Conservation (phyloP, 768 basidiomycete genomes). For the Megacollybia marginata region DNA sequence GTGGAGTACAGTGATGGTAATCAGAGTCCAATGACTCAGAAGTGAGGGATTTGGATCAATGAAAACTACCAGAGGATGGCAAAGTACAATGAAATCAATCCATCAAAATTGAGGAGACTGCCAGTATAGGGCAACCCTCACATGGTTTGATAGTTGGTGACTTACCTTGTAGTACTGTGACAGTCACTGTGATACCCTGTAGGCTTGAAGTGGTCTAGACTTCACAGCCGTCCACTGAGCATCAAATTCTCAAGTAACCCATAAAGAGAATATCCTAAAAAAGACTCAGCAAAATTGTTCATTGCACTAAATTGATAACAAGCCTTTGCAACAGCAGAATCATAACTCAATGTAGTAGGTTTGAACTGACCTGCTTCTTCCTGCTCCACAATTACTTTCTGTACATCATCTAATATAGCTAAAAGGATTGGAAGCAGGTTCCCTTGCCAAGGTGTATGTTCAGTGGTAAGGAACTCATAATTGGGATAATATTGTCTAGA, state of each 20-base stretch:
- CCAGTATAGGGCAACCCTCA: too few species aligned
- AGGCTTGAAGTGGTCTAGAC: conserved; percentile 23
- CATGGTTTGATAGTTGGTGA: too few species aligned
- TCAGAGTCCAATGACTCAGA: too few species aligned
- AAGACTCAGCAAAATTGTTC: conserved; percentile 18
- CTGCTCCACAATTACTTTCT: conserved; percentile 13
- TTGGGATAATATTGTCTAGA: conserved; percentile 21
- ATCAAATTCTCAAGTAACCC: conserved; percentile 23
- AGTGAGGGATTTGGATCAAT: too few species aligned
- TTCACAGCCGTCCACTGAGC: conserved; percentile 13
- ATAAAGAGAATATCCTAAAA: conserved; percentile 15
- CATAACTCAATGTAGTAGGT: conserved; percentile 13
- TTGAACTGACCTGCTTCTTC: conserved; percentile 15
- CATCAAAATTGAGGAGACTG: too few species aligned
- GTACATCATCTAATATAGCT: conserved; percentile 13
- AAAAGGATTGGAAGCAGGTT: too few species aligned
- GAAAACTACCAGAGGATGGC: too few species aligned
- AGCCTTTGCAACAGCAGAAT: conserved; percentile 19
- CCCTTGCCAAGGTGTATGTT: too few species aligned
- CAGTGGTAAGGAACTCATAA: conserved; percentile 17
- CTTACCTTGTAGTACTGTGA: too few species aligned
- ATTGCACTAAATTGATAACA: conserved; percentile 22
- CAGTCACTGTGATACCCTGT: too few species aligned
- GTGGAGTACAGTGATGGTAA: too few species aligned
- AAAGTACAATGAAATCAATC: too few species aligned